A percentile compares a stretch with the other conserved stretches of the same genome.
These are phyloP conservation scores for Penicilliopsis zonata DNA, from an alignment of 495 filamentous ascomycete species.

Conservation along the genomic window DNA sequence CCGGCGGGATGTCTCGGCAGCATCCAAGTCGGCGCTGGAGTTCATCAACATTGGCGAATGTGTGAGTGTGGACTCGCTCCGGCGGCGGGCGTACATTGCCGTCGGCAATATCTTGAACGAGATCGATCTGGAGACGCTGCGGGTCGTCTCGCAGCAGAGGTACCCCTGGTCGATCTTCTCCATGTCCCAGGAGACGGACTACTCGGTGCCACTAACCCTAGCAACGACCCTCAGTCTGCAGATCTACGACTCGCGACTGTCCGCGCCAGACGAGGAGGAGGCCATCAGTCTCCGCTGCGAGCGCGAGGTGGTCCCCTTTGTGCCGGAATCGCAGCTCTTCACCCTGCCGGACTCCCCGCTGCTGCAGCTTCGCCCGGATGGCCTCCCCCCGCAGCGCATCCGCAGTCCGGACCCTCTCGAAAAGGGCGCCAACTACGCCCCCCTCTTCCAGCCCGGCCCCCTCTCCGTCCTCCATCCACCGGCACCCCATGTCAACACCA, in stretches of 20 bases:
- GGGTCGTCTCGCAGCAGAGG: conserved; percentile 54
- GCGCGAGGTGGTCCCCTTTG: conserved; percentile 13
- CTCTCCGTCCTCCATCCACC: conserved; percentile 71
- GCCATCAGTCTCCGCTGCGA: conserved; percentile 31
- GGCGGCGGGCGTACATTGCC: conserved; percentile 65
- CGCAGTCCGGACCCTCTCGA: conserved; percentile 27
- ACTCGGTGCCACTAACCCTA: conserved; percentile 64
- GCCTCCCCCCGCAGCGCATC: conserved; percentile 28
- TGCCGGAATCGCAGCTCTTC: conserved; percentile 22
- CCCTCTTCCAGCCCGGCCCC: conserved; percentile 70
- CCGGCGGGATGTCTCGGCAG: conserved; percentile 26
- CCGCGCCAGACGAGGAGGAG: conserved; percentile 28
- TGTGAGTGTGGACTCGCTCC: conserved; percentile 63
- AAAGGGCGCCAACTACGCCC: conserved; percentile 45
- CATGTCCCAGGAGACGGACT: conserved; percentile 62
- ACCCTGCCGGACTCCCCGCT: conserved; percentile 25
- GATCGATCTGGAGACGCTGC: conserved; percentile 70
- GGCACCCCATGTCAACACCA: conserved; percentile 35
- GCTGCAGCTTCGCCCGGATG: conserved; percentile 26
- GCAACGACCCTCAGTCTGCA: conserved; percentile 77
- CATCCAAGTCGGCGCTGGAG: conserved; percentile 32
- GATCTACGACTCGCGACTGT: conserved; percentile 63
- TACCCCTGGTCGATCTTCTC: conserved; percentile 79
- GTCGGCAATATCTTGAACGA: conserved; percentile 66
- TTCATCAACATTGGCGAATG: conserved; percentile 72